Percentiles rank a stretch among this genome's conserved stretches.
Conservation (phyloP, 208 protist genomes). For the Acanthamoeba castellanii region DNA sequence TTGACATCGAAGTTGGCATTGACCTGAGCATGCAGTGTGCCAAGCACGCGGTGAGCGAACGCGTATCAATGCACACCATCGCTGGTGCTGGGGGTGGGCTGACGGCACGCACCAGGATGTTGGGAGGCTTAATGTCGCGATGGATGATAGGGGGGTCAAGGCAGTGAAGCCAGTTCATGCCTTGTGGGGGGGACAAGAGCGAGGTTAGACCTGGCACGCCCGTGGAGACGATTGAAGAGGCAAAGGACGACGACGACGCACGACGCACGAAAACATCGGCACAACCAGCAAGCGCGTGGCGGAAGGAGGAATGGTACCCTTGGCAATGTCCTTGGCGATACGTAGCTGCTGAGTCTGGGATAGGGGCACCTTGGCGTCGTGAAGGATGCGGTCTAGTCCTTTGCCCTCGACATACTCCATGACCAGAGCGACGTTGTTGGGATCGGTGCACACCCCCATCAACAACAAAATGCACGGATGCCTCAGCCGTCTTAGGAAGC, state of each 20-base stretch:
- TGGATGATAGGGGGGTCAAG: constrained; percentile 57
- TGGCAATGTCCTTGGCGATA: constrained; percentile 66
- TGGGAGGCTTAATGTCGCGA: constrained; percentile 54
- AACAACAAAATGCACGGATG: constrained; percentile 67
- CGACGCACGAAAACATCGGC: neutral
- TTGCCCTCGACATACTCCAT: constrained; percentile 68
- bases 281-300: no score
- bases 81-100: neutral
- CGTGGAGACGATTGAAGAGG: neutral
- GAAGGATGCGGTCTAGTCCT: constrained; percentile 48
- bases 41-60: neutral
- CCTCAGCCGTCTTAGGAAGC: constrained; percentile 17
- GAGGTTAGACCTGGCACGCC: neutral
- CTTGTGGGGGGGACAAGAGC: neutral
- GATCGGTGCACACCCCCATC: constrained; percentile 57
- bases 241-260: neutral
- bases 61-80: neutral
- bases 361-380: constrained; percentile 49
- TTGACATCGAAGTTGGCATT: constrained; percentile 69
- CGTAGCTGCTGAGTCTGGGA: constrained; percentile 24
- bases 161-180: constrained; percentile 69
- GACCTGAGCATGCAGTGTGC: neutral
- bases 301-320: neutral
- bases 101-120: constrained; percentile 25
- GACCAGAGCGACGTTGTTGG: constrained; percentile 65